Evolutionary conservation across 2,329 filamentous ascomycete genomes (phyloP).

Genomic region (Ophiostoma quercus): DNA sequence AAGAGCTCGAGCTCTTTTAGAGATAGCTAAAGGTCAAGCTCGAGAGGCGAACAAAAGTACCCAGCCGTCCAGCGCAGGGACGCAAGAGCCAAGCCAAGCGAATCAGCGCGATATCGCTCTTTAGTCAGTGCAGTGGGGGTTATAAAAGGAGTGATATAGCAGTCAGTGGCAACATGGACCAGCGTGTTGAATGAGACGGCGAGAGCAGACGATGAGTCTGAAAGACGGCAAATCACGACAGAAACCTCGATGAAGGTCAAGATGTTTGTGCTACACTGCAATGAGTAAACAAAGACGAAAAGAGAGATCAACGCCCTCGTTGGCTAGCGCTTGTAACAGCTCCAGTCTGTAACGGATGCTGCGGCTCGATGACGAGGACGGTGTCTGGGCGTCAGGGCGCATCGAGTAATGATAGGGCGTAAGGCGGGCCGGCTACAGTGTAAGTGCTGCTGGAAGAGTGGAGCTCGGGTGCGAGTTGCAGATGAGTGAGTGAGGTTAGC

Average conservation of each 20-base stretch:
- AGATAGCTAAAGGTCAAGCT: not conserved
- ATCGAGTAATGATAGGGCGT: not conserved
- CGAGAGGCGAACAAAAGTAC: not conserved
- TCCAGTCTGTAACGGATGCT: conserved; percentile 1
- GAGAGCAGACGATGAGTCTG: not conserved
- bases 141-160: not conserved
- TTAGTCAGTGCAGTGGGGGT: not conserved
- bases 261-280: not conserved
- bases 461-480: not conserved
- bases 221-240: not conserved
- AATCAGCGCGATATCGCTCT: not conserved
- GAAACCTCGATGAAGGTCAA: not conserved
- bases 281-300: not conserved
- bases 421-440: not conserved
- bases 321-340: conserved; percentile 1
- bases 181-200: not conserved
- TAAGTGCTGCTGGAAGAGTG: not conserved
- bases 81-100: not conserved
- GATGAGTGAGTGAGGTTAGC: not conserved
- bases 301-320: not conserved
- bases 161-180: not conserved
- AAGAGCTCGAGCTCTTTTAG: not conserved
- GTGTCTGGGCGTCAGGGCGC: conserved; percentile 2
- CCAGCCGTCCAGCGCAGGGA: not conserved
- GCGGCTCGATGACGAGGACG: not conserved